Percentiles rank a stretch among this genome's conserved stretches.
phyloP scores from a whole-genome alignment of 2,329 filamentous ascomycete genomes.

The Gyromitra esculenta region DNA sequence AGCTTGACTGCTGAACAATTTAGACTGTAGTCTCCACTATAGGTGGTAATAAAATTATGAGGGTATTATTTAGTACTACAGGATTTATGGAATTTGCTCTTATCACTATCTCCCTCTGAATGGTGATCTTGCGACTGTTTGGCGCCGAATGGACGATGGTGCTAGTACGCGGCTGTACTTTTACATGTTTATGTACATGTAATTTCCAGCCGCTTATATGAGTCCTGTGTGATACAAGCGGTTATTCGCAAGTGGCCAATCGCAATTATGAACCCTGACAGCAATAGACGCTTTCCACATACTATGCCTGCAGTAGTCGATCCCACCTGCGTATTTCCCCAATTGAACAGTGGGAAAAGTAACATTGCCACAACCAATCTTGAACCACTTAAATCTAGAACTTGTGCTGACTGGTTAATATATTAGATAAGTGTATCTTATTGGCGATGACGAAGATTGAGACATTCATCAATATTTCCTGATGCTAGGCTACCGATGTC shows the following conservation, averaged over 20 bases:
- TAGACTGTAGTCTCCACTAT: no score
- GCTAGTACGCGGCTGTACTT: not conserved
- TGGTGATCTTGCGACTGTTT: no score
- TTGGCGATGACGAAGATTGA: not conserved
- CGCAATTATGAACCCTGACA: conserved; percentile 3
- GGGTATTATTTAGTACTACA: no score
- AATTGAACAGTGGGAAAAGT: not conserved
- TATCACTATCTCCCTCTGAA: no score
- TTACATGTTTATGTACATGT: not conserved
- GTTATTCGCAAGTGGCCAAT: not conserved
- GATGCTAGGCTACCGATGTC: not conserved
- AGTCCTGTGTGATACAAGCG: not conserved
- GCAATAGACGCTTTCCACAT: not conserved
- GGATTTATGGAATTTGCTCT: no score
- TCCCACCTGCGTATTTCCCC: not conserved
- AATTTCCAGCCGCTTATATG: conserved; percentile 7
- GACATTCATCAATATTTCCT: not conserved
- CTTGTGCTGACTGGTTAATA: not conserved
- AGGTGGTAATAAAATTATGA: no score
- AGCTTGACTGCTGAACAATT: no score
- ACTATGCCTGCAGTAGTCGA: not conserved
- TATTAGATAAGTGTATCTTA: not conserved
- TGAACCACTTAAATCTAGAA: conserved; percentile 22
- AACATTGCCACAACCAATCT: conserved; percentile 15
- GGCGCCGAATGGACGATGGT: not conserved